Conservation (phyloP, 2,329 filamentous ascomycete species). For the Penicillium sp. region DNA sequence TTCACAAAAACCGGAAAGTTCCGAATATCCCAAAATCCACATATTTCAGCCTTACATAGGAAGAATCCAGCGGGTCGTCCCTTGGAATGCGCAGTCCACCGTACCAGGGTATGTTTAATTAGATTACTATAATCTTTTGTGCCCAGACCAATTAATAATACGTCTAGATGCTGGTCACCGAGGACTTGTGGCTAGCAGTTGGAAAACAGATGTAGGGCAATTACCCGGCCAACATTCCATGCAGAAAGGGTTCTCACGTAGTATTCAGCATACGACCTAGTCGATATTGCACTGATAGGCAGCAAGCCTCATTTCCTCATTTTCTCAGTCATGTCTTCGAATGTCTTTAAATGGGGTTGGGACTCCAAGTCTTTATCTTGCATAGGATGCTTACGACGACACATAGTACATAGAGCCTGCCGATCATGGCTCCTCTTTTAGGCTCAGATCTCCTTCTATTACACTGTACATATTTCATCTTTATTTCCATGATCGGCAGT, state of each 20-base stretch:
- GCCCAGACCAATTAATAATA: background rate
- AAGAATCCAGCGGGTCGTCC: conserved; percentile 23
- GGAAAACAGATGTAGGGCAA: conserved; percentile 4
- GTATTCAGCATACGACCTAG: background rate
- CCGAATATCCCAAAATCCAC: conserved; percentile 7
- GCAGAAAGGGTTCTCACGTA: conserved; percentile 6
- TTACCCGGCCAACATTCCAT: conserved; percentile 17
- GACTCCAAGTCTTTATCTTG: background rate
- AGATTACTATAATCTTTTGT: background rate
- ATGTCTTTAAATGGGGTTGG: conserved; percentile 15
- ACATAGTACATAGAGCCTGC: conserved; percentile 23
- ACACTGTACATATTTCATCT: conserved; percentile 70
- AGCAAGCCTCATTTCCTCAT: background rate
- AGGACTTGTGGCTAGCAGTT: background rate
- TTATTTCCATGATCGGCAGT: conserved; percentile 61
- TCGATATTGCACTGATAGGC: conserved; percentile 2
- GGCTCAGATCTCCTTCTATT: conserved; percentile 65
- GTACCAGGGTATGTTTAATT: background rate
- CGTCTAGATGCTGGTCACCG: background rate
- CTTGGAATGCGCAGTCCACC: conserved; percentile 15
- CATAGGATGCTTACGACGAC: conserved; percentile 14
- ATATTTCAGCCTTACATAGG: conserved; percentile 25
- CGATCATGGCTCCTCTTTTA: conserved; percentile 35
- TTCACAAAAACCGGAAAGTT: background rate
- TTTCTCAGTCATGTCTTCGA: conserved; percentile 6